These are phyloP conservation scores for Talaromyces funiculosus DNA, from an alignment of 2,329 filamentous ascomycete genomes.

Conservation along the genomic window DNA sequence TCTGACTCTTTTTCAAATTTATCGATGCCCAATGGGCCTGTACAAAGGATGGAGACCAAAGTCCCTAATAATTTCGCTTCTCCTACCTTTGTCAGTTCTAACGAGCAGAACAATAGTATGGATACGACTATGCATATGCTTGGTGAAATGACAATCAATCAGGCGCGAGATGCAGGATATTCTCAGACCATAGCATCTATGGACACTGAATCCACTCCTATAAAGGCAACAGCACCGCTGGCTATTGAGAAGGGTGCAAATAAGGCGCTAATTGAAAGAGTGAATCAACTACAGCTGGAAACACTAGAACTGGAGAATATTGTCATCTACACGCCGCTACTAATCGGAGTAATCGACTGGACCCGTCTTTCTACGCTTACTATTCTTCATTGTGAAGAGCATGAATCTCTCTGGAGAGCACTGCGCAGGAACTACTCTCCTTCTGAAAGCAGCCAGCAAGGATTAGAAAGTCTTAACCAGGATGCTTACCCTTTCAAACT, in stretches of 20 bases:
- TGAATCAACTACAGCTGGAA: constrained; percentile 57
- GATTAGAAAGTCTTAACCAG: background rate
- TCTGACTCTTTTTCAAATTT: background rate
- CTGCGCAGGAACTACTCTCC: constrained; percentile 59
- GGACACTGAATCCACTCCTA: background rate
- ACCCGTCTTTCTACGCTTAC: constrained; percentile 64
- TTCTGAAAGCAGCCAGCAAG: constrained; percentile 7
- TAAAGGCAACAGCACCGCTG: background rate
- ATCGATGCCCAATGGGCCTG: background rate
- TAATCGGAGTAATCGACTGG: constrained; percentile 70
- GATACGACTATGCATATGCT: constrained; percentile 5
- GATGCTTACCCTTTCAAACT: constrained; percentile 59
- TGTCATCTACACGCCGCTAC: constrained; percentile 64
- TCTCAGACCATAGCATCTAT: background rate
- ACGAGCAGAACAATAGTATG: background rate
- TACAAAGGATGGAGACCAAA: background rate
- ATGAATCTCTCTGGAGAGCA: constrained; percentile 70
- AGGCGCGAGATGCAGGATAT: background rate
- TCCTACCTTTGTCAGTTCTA: background rate
- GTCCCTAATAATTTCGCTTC: background rate
- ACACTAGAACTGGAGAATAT: constrained; percentile 70
- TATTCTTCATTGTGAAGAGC: constrained; percentile 65
- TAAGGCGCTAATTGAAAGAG: background rate
- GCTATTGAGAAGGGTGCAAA: background rate
- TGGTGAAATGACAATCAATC: constrained; percentile 1